Percentiles rank a stretch among this genome's conserved stretches.
Evolutionary conservation across 1,139 yeast species (phyloP).

Genomic region (Kazachstania sp.): DNA sequence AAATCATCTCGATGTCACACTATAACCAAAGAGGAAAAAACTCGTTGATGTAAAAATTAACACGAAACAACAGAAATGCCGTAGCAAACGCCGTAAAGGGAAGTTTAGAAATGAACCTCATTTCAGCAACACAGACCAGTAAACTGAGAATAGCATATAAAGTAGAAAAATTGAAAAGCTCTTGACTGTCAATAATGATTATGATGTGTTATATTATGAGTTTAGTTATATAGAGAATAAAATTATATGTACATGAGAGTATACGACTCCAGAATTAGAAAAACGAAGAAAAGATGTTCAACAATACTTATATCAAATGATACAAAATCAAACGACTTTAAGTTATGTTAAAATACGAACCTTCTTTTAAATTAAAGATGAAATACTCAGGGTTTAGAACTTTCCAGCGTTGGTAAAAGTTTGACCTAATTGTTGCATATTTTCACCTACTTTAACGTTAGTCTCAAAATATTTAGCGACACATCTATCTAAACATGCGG

Average conservation of each 20-base stretch:
- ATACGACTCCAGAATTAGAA: too few species aligned
- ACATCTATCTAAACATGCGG: slow-evolving; percentile 92
- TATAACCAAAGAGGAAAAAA: too few species aligned
- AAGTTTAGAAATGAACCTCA: background rate
- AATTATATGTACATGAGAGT: background rate
- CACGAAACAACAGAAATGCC: background rate
- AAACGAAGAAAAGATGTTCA: background rate
- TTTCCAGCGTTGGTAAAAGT: slow-evolving; percentile 34
- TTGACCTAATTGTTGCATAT: slow-evolving; percentile 69
- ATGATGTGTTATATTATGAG: background rate
- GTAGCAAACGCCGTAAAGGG: background rate
- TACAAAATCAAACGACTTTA: too few species aligned
- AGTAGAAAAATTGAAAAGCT: background rate
- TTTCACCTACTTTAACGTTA: slow-evolving; percentile 91
- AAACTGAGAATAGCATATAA: too few species aligned
- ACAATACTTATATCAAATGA: too few species aligned
- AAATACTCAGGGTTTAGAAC: slow-evolving; percentile 11
- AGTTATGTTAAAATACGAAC: too few species aligned
- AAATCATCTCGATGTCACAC: too few species aligned
- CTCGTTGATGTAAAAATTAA: background rate
- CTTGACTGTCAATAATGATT: background rate
- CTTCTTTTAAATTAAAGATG: background rate
- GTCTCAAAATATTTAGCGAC: slow-evolving; percentile 95
- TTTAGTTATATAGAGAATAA: too few species aligned
- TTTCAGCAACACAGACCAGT: too few species aligned